Evolutionary conservation across 192 early-diverging fungal genomes (phyloP), one percentile per base, ranked within the genome.

Genomic region (Umbelopsis isabellina): DNA sequence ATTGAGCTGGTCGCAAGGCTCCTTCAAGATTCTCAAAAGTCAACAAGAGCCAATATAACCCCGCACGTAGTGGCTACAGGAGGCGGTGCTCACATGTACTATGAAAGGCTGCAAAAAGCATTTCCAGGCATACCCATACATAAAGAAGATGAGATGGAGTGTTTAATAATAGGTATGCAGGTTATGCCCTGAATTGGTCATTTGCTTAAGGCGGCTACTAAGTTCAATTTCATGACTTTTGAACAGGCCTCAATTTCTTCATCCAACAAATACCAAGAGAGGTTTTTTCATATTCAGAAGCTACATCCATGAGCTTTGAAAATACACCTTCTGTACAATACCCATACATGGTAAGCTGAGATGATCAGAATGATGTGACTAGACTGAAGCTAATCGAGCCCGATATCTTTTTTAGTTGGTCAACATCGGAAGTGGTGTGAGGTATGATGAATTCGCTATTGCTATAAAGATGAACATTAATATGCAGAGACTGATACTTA

Each of bases 401-500:
- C 65, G 93, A 92, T 48, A 45, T 67, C 48, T 41, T 35, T 13
- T 67, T 61, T 37, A 91, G 90, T 80, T 98, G 68, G 96, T 97
- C 37, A 99, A 99, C 69, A 97, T 99, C 69, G 97, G 97, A 23
- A 96, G 95, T 30, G 97, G 97, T 49, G 97, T 99, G 65, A 92
- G 84, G 84, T 86, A 84, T 27, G 23, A 47, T 45, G 15, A 2
- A 30, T 52, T 10, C 37, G 11, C 2, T 49, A n/a, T n/a, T n/a
- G n/a, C n/a, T n/a, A n/a, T n/a, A n/a, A n/a, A n/a, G n/a, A n/a
- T n/a, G n/a, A n/a, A n/a, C n/a, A n/a, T n/a, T n/a, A n/a, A n/a
- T n/a, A n/a, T n/a, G n/a, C n/a, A n/a, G n/a, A 52, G 37, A 41
- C 37, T 41, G 37, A 46, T 27, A 73, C 30, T 37, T 51, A 13